phyloP scores from a whole-genome alignment of 2,329 filamentous ascomycete genomes.

The Sporothrix inflata region DNA sequence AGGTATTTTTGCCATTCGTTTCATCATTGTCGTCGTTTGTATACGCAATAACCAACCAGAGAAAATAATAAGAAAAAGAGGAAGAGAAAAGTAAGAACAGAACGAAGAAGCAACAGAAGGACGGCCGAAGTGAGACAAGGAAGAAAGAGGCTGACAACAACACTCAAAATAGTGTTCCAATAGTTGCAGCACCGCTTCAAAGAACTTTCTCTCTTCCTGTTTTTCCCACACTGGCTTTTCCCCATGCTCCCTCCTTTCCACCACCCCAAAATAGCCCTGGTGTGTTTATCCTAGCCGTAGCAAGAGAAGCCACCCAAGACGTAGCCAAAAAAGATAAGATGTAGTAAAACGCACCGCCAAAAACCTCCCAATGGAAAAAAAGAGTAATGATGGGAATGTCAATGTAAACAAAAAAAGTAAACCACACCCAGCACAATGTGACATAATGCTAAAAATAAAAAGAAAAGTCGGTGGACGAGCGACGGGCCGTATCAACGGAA shows the following conservation, averaged over 20 bases:
- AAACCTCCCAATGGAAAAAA: background rate
- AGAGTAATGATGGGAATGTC: background rate
- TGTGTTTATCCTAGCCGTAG: slow-evolving; percentile 7
- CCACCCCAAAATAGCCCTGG: background rate
- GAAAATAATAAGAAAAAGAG: background rate
- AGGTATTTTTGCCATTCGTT: slow-evolving; percentile 27
- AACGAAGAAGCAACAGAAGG: background rate
- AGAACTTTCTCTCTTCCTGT: background rate
- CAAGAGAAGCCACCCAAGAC: background rate
- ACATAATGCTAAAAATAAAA: background rate
- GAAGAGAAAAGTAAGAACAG: background rate
- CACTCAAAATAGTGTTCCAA: too few species aligned
- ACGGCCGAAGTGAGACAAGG: background rate
- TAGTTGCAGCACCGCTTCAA: too few species aligned
- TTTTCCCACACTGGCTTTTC: too few species aligned
- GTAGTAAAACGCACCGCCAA: background rate
- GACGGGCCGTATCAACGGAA: background rate
- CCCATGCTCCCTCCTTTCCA: background rate
- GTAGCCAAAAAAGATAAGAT: background rate
- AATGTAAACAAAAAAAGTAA: background rate
- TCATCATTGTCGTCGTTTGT: slow-evolving; percentile 33
- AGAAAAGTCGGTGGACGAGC: too few species aligned
- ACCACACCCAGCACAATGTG: too few species aligned
- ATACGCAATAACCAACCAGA: slow-evolving; percentile 24
- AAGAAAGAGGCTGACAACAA: background rate